phyloP scores from a whole-genome alignment of 108 stramenopile species.

The Skeletonema menzelii region DNA sequence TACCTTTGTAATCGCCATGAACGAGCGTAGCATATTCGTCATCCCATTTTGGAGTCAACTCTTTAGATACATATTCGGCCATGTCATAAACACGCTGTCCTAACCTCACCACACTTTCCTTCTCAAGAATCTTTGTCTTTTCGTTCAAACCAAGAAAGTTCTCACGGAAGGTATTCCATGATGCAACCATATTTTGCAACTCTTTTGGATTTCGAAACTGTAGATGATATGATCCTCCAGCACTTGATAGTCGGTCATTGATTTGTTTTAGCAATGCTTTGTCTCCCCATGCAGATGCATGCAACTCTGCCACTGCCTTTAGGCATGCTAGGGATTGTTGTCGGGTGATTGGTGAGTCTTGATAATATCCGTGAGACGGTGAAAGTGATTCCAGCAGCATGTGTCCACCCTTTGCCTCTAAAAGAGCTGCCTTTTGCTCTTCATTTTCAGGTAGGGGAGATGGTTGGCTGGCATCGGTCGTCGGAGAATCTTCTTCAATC shows the following conservation, averaged over 20 bases:
- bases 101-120: constrained; percentile 33
- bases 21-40: constrained; percentile 67
- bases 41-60: constrained; percentile 55
- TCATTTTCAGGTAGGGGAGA: constrained; percentile 9
- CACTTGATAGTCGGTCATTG: constrained; percentile 43
- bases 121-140: constrained; percentile 17
- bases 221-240: constrained; percentile 69
- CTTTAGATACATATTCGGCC: constrained; percentile 63
- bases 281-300: constrained; percentile 74
- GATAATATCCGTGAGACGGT: constrained; percentile 50
- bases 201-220: constrained; percentile 74
- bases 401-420: constrained; percentile 25
- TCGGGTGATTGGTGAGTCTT: constrained; percentile 63
- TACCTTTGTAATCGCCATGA: constrained; percentile 82
- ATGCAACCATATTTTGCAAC: constrained; percentile 44
- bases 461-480: constrained; percentile 35
- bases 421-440: neutral
- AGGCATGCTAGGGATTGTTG: constrained; percentile 53
- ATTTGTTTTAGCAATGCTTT: constrained; percentile 43
- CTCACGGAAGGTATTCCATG: constrained; percentile 62
- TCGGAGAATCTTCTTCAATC: constrained; percentile 54
- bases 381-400: constrained; percentile 34
- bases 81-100: constrained; percentile 55
- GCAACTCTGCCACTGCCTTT: constrained; percentile 62
- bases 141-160: constrained; percentile 29